Base-by-base conservation (phyloP, 2,329 filamentous ascomycete species). In the Fusarium sp. region DNA sequence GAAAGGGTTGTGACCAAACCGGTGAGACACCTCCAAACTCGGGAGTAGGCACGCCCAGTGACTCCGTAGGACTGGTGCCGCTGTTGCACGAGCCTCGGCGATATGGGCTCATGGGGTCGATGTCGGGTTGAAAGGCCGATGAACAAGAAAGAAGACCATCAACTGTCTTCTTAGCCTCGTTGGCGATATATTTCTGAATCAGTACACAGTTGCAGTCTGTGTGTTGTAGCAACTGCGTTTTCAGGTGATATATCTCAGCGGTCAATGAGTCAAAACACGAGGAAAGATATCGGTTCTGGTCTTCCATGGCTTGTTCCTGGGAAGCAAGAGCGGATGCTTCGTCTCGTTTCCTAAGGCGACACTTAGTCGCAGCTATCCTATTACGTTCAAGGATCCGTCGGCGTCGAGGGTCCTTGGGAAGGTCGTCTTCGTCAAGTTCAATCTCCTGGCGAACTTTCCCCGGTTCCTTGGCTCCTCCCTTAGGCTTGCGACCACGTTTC, bases 311-410 rank as follows among this genome's bases (percentile, higher is more conserved):
- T 44, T 77, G 75, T 53, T 78, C 77, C 26, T 70, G 68, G 15
- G 71, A 69, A 27, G 75, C 76, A 40, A 79, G 76, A 18, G 76
- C 76, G 4, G 75, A 78, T 30, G 77, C 75, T 57, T 79, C 75
- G 52, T 77, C 76, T 20, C 78, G 73, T 64, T 79, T 79, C 9
- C 78, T 67, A 15, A 73, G 57, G n/a, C 78, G 78, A 52, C 77
- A 80, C 52, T 78, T 79, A 14, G 76, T 80, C 23, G 78, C 78
- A 12, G 78, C 78, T 26, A 78, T 73, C 54, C 78, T 72, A 55
- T 80, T 79, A 13, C 78, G 78, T 62, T 79, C 78, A 26, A 80
- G 70, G 35, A 77, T 75, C 14, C 71, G 76, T 44, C 73, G 67
- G 17, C 75, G 73, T 15, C 71, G 69, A 14, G 74, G 73, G 13